These are phyloP conservation scores for Flaveria floridana DNA, from an alignment of 140 eudicot species.

Conservation along the genomic window DNA sequence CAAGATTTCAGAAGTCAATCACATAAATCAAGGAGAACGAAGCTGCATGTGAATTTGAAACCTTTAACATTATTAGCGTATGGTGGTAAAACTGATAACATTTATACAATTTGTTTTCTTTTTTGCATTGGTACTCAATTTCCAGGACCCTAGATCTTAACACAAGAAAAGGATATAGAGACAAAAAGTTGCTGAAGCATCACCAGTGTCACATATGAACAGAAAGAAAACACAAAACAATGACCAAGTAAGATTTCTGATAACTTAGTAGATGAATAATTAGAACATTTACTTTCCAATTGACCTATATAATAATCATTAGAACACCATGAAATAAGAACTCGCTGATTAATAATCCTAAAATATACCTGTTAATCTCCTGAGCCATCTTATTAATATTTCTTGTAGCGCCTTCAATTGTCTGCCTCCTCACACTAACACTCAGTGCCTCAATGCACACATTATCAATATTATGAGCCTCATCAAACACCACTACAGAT, in stretches of 20 bases:
- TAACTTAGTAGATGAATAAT: background rate
- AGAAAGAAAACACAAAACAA: background rate
- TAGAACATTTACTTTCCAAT: background rate
- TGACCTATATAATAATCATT: background rate
- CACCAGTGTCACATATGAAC: background rate
- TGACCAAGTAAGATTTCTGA: background rate
- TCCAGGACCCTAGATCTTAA: slow-evolving; percentile 3
- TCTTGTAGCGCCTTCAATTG: slow-evolving; percentile 93
- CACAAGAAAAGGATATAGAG: background rate
- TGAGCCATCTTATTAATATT: slow-evolving; percentile 75
- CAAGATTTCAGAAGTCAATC: slow-evolving; percentile 8
- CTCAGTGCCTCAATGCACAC: slow-evolving; percentile 98
- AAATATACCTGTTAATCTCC: slow-evolving; percentile 75
- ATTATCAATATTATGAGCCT: slow-evolving; percentile 96
- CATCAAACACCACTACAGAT: slow-evolving; percentile 95
- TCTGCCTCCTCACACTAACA: slow-evolving; percentile 88
- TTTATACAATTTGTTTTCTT: background rate
- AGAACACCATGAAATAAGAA: background rate
- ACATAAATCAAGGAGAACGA: background rate
- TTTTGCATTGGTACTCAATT: background rate
- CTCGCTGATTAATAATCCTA: slow-evolving; percentile 6
- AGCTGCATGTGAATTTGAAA: background rate
- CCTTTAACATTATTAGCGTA: background rate
- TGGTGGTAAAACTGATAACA: background rate
- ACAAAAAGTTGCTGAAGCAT: background rate